Conservation (phyloP, 2,329 filamentous ascomycete species). For the Aspergillus unguis region DNA sequence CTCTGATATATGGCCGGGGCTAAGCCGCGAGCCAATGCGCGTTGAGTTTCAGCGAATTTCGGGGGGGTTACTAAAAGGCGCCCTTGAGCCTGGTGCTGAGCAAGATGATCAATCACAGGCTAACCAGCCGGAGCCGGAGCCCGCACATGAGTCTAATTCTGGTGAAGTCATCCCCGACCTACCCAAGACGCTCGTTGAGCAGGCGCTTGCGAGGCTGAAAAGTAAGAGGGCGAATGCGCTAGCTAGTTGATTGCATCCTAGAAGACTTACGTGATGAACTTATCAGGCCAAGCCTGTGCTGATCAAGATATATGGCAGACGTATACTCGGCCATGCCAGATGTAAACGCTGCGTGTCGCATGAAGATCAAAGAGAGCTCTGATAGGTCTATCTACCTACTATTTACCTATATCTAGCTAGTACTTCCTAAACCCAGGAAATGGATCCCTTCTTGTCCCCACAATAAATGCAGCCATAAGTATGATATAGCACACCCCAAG, state of each 20-base stretch:
- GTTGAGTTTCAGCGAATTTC: slow-evolving; percentile 39
- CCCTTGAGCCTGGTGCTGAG: slow-evolving; percentile 10
- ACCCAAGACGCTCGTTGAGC: slow-evolving; percentile 42
- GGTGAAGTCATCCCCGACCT: slow-evolving; percentile 43
- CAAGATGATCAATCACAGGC: slow-evolving; percentile 7
- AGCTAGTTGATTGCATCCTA: neutral
- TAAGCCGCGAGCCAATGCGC: slow-evolving; percentile 57
- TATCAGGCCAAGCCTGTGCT: slow-evolving; percentile 24
- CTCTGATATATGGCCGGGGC: slow-evolving; percentile 79
- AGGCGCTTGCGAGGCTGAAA: slow-evolving; percentile 41
- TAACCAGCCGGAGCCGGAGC: slow-evolving; percentile 5
- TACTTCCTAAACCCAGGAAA: no score
- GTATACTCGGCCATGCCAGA: slow-evolving; percentile 33
- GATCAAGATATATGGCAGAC: slow-evolving; percentile 17
- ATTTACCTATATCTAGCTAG: neutral
- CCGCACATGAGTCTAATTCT: slow-evolving; percentile 14
- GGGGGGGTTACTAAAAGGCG: slow-evolving; percentile 32
- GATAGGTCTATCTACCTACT: slow-evolving; percentile 26
- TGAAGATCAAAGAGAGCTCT: slow-evolving; percentile 45
- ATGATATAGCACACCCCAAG: neutral
- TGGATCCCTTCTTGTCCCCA: no score
- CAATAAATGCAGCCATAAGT: no score
- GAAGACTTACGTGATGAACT: slow-evolving; percentile 35
- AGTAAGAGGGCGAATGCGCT: slow-evolving; percentile 25
- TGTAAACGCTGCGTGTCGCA: slow-evolving; percentile 29